phyloP scores from a whole-genome alignment of 345 rosid genomes.

The Camelina laxa region DNA sequence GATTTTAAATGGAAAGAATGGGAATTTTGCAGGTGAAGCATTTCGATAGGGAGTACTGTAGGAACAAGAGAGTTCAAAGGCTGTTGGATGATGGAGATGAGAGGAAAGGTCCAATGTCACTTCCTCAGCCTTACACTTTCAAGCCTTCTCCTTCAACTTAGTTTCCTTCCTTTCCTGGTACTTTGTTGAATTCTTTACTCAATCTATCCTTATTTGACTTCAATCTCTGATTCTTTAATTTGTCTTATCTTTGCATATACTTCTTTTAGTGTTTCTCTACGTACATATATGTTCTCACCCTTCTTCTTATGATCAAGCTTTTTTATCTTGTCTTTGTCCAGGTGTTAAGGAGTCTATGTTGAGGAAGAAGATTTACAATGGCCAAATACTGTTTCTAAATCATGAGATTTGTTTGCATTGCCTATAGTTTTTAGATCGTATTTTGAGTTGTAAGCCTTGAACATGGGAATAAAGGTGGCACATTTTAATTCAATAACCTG shows the following conservation, averaged over 20 bases:
- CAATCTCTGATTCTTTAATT: neutral
- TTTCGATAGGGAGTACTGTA: slow-evolving; percentile 77
- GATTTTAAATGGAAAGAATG: neutral
- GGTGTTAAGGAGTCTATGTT: slow-evolving; percentile 32
- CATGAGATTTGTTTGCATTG: slow-evolving; percentile 9
- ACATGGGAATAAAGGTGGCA: slow-evolving; percentile 19
- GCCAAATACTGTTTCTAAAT: slow-evolving; percentile 12
- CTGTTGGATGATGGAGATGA: slow-evolving; percentile 67
- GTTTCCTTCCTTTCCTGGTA: slow-evolving; percentile 24
- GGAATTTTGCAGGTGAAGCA: slow-evolving; percentile 68
- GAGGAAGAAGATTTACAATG: slow-evolving; percentile 27
- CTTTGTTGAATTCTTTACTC: neutral
- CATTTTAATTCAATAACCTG: slow-evolving; percentile 8
- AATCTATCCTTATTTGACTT: neutral
- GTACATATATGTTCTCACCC: neutral
- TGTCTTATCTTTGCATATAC: neutral
- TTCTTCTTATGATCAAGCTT: slow-evolving; percentile 13
- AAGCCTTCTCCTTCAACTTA: slow-evolving; percentile 53
- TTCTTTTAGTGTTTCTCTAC: neutral
- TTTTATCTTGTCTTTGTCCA: neutral
- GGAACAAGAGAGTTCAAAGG: slow-evolving; percentile 73
- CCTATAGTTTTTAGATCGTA: slow-evolving; percentile 21
- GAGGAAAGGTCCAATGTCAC: slow-evolving; percentile 77
- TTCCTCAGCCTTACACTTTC: slow-evolving; percentile 86
- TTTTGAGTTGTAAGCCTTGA: slow-evolving; percentile 17